phyloP scores from a whole-genome alignment of 495 filamentous ascomycete species.

The Rhypophila decipiens region DNA sequence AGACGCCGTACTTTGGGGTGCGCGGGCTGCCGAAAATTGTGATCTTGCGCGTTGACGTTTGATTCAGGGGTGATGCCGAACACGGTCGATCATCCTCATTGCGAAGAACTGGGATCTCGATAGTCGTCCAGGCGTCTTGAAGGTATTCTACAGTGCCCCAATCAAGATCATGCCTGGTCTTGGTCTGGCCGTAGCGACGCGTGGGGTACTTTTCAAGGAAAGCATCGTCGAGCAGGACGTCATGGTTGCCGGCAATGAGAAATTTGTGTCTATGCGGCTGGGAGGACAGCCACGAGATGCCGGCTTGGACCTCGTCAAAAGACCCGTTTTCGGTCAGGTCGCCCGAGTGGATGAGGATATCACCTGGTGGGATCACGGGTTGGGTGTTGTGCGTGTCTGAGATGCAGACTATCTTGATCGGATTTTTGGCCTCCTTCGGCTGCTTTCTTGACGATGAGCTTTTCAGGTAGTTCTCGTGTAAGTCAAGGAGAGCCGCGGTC shows the following conservation, averaged over 20 bases:
- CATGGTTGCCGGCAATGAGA: slow-evolving; percentile 63
- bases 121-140: slow-evolving; percentile 24
- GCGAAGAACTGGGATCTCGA: slow-evolving; percentile 3
- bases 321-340: slow-evolving; percentile 76
- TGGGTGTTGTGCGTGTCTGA: slow-evolving; percentile 79
- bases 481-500: too few relatives aligned
- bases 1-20: slow-evolving; percentile 24
- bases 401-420: slow-evolving; percentile 62
- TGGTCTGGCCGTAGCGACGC: not conserved
- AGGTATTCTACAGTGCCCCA: slow-evolving; percentile 47
- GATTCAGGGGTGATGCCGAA: too few relatives aligned
- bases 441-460: too few relatives aligned
- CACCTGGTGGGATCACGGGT: slow-evolving; percentile 60
- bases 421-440: too few relatives aligned
- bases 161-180: slow-evolving; percentile 14
- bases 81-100: too few relatives aligned
- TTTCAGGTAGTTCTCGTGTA: too few relatives aligned
- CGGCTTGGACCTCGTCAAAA: slow-evolving; percentile 59
- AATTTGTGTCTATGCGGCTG: slow-evolving; percentile 66
- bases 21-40: slow-evolving; percentile 33
- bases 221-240: slow-evolving; percentile 17
- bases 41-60: not conserved
- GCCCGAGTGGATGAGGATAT: slow-evolving; percentile 85
- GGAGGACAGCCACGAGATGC: slow-evolving; percentile 60
- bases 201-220: slow-evolving; percentile 4